Evolutionary conservation across 78 protist genomes (phyloP).

Genomic region (Andalucia godoyi): DNA sequence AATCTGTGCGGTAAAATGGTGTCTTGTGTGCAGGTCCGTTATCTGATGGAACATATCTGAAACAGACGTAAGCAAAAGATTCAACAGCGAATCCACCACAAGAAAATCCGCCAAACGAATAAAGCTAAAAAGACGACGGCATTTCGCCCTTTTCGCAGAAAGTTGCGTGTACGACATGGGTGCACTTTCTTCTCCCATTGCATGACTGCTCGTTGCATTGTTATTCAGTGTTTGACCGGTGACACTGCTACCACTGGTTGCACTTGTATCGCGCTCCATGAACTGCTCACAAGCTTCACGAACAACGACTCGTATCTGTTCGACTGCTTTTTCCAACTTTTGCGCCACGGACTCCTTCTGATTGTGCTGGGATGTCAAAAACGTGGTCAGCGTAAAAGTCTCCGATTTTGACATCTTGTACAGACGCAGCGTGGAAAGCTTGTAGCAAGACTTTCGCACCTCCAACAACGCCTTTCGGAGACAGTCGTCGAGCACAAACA

Average conservation of each 20-base stretch:
- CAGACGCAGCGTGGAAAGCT: not conserved
- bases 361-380: not conserved
- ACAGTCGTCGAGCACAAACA: not conserved
- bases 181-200: not conserved
- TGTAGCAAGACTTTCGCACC: slow-evolving; percentile 24
- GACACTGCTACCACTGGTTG: not conserved
- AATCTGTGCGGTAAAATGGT: too few relatives aligned
- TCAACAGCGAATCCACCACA: slow-evolving; percentile 5
- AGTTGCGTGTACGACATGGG: slow-evolving; percentile 8
- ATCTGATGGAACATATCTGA: not conserved
- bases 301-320: not conserved
- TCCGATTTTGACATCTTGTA: not conserved
- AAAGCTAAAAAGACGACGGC: slow-evolving; percentile 6
- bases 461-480: slow-evolving; percentile 12
- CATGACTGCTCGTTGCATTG: not conserved
- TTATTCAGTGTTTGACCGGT: not conserved
- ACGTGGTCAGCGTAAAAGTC: slow-evolving; percentile 3
- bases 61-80: not conserved
- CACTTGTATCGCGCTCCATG: not conserved
- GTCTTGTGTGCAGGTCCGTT: too few relatives aligned
- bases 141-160: not conserved
- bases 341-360: not conserved
- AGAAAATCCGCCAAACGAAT: slow-evolving; percentile 27
- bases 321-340: not conserved
- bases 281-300: slow-evolving; percentile 1